These are phyloP conservation scores for Malus hybrid DNA, from an alignment of 331 rosid species.

Conservation along the genomic window DNA sequence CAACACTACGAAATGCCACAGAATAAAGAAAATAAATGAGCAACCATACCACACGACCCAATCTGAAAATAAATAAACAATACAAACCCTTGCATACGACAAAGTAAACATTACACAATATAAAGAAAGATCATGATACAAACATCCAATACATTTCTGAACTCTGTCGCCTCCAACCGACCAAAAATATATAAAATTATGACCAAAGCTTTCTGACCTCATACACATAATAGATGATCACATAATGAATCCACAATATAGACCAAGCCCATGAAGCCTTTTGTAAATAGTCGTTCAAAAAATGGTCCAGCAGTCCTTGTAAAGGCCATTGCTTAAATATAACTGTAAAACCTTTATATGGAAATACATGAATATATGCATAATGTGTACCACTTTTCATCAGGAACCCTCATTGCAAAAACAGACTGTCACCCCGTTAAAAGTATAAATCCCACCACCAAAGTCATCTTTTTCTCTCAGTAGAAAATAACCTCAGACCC, in stretches of 20 bases:
- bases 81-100: not conserved
- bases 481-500: not conserved
- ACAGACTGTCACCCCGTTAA: not conserved
- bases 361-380: not conserved
- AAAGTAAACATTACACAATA: not conserved
- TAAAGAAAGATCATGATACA: not conserved
- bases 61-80: not conserved
- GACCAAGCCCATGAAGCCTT: not conserved
- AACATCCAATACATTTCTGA: not conserved
- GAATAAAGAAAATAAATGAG: conserved; percentile 17
- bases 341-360: not conserved
- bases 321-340: not conserved
- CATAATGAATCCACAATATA: not conserved
- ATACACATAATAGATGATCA: not conserved
- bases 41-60: not conserved
- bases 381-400: not conserved
- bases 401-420: not conserved
- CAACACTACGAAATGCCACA: conserved; percentile 37
- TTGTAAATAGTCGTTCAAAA: not conserved
- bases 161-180: not conserved
- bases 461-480: not conserved
- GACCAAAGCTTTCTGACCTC: not conserved
- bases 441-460: not conserved
- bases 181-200: not conserved
- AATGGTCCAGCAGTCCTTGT: not conserved